Conservation (phyloP, 2,329 filamentous ascomycete species). For the Phaeophleospora eucalypticola region DNA sequence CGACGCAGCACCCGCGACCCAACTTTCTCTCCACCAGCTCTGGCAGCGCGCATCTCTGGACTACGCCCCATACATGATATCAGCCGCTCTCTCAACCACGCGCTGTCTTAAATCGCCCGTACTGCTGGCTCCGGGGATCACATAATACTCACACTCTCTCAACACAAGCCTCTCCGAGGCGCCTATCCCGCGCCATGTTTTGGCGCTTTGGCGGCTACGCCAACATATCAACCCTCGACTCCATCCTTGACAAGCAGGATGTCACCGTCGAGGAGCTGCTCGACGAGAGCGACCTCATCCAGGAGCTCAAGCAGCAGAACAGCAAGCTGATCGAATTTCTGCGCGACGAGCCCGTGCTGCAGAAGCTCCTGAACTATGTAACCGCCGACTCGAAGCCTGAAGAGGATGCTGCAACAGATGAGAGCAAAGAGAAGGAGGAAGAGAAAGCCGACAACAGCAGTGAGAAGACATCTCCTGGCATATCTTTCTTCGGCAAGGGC, state of each 20-base stretch:
- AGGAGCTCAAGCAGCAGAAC: conserved; percentile 98
- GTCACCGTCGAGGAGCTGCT: conserved; percentile 93
- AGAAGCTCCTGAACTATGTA: conserved; percentile 85
- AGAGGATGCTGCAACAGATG: conserved; percentile 26
- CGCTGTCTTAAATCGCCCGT: conserved; percentile 3
- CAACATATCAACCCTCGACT: conserved; percentile 94
- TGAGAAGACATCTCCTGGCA: conserved; percentile 39
- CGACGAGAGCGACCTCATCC: conserved; percentile 92
- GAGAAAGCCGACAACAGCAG: conserved; percentile 49
- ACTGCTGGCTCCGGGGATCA: conserved; percentile 10
- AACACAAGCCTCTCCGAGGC: neutral
- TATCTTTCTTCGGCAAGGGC: conserved; percentile 46
- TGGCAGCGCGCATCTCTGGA: neutral
- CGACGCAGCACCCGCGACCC: no score
- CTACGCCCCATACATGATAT: conserved; percentile 18
- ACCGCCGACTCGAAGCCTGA: conserved; percentile 66
- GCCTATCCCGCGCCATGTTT: conserved; percentile 70
- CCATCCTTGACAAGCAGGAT: conserved; percentile 90
- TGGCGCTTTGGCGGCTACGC: conserved; percentile 99
- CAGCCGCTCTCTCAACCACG: conserved; percentile 9
- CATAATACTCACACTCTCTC: conserved; percentile 4
- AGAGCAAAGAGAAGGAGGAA: conserved; percentile 23
- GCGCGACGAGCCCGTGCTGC: conserved; percentile 78
- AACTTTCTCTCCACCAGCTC: no score
- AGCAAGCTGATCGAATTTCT: conserved; percentile 95